These are phyloP conservation scores for Botryotinia narcissicola DNA, from an alignment of 2,329 filamentous ascomycete genomes.

Conservation along the genomic window DNA sequence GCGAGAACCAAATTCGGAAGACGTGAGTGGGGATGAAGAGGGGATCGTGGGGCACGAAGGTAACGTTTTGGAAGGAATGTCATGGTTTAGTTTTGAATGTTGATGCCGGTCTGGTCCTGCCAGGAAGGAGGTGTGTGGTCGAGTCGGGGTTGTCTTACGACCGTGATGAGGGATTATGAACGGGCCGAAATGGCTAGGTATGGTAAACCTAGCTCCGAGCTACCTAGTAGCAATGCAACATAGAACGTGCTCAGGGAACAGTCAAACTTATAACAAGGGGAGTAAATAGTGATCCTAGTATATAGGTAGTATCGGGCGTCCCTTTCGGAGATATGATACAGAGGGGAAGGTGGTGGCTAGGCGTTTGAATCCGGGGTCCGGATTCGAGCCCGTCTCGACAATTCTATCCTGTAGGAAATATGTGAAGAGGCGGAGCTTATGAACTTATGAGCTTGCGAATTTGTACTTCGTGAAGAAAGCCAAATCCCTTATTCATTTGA, in stretches of 20 bases:
- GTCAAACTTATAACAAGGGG: neutral
- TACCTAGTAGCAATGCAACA: slow-evolving; percentile 6
- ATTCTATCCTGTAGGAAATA: neutral
- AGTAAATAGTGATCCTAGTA: neutral
- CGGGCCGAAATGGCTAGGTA: neutral
- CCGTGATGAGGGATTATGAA: neutral
- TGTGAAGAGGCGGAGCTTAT: neutral
- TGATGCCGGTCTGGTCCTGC: neutral
- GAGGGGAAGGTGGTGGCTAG: neutral
- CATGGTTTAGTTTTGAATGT: slow-evolving; percentile 3
- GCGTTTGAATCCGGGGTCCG: neutral
- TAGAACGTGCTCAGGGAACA: neutral
- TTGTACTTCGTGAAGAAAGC: neutral
- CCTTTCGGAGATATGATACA: neutral
- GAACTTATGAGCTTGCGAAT: neutral
- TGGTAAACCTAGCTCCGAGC: neutral
- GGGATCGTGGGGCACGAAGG: slow-evolving; percentile 12
- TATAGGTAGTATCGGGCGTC: neutral
- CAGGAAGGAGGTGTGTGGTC: neutral
- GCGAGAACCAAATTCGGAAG: slow-evolving; percentile 1
- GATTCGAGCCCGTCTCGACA: neutral
- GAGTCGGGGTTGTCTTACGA: neutral
- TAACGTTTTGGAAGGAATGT: slow-evolving; percentile 13
- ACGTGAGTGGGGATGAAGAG: slow-evolving; percentile 7
- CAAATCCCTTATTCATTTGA: neutral